Percentiles rank a stretch among this genome's conserved stretches.
Conservation (phyloP, 306 rosid species). For the Dalbergia cochinchinensis region DNA sequence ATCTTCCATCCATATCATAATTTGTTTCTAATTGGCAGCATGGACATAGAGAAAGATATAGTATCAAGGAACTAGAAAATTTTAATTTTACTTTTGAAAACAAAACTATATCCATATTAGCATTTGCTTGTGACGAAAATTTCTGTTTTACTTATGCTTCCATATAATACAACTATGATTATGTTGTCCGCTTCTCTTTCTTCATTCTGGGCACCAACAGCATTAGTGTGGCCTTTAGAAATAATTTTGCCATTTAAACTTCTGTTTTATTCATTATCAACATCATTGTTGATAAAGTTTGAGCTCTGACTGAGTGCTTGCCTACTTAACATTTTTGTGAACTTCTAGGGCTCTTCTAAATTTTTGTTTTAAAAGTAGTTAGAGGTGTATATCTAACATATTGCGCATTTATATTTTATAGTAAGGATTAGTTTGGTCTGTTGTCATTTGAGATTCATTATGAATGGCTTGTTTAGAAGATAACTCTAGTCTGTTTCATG, state of each 20-base stretch:
- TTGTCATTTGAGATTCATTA: neutral
- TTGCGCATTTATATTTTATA: neutral
- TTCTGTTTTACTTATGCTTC: neutral
- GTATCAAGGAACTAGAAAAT: no score
- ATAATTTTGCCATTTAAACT: neutral
- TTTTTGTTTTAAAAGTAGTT: neutral
- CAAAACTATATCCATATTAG: no score
- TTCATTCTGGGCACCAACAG: neutral
- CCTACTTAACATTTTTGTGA: neutral
- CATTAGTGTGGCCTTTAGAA: neutral
- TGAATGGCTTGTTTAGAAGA: conserved; percentile 6
- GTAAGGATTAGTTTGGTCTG: neutral
- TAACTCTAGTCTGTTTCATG: conserved; percentile 24
- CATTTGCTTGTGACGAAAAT: no score
- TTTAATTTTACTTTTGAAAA: no score
- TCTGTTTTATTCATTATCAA: neutral
- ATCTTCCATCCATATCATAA: no score
- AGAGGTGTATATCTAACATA: neutral
- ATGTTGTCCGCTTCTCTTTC: neutral
- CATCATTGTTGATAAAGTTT: neutral
- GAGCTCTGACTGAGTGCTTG: neutral
- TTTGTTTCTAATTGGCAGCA: no score
- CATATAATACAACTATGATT: neutral
- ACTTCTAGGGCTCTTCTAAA: conserved; percentile 10
- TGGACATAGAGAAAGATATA: no score